A percentile compares a stretch with the other conserved stretches of the same genome.
phyloP scores from a whole-genome alignment of 2,329 filamentous ascomycete species.

The Dryadomyces quercivorus region DNA sequence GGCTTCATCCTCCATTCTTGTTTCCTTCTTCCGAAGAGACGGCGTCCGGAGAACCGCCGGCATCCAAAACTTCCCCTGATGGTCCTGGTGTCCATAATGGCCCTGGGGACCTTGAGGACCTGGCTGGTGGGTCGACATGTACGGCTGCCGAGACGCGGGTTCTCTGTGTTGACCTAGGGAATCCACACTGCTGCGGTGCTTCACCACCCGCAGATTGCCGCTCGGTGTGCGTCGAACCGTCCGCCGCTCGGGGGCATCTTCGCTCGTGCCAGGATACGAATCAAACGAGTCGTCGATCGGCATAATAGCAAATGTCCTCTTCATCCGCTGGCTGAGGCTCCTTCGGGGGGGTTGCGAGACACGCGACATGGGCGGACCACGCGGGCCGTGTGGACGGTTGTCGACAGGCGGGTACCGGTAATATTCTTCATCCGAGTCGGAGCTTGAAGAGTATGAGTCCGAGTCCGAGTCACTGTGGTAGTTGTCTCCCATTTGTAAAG shows the following conservation, averaged over 20 bases:
- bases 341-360: constrained; percentile 15
- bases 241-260: constrained; percentile 34
- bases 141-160: constrained; percentile 20
- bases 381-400: constrained; percentile 31
- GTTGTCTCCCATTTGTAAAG: constrained; percentile 22
- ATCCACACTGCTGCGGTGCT: constrained; percentile 35
- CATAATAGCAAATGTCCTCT: constrained; percentile 48
- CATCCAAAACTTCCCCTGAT: background rate
- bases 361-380: background rate
- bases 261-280: constrained; percentile 11
- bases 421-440: constrained; percentile 19
- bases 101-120: too few species aligned
- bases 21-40: constrained; percentile 1
- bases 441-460: background rate
- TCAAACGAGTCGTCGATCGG: constrained; percentile 33
- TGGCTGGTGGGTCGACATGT: constrained; percentile 20
- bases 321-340: constrained; percentile 40
- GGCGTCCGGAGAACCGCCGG: constrained; percentile 7
- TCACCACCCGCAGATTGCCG: constrained; percentile 48
- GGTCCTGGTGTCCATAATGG: constrained; percentile 5
- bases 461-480: background rate
- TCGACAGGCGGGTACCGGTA: constrained; percentile 36
- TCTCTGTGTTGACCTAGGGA: constrained; percentile 21
- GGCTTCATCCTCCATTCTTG: background rate
- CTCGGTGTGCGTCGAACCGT: constrained; percentile 47